phyloP scores from a whole-genome alignment of 441 rosid species.

The Geranium incanum region DNA sequence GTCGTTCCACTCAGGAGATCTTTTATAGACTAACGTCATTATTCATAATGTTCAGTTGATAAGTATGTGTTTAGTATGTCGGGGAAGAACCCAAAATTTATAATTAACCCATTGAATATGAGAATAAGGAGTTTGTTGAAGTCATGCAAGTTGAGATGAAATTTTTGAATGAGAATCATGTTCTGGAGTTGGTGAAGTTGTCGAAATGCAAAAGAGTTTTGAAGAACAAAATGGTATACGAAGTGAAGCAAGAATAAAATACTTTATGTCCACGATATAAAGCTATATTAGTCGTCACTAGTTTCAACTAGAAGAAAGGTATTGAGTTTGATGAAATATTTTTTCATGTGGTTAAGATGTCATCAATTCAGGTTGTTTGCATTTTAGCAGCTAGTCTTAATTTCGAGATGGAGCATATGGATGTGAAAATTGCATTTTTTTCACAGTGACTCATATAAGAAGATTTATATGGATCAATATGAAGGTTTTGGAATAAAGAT shows the following conservation, averaged over 20 bases:
- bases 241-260: not conserved
- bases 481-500: too few relatives aligned
- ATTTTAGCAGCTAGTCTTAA: too few relatives aligned
- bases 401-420: too few relatives aligned
- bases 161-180: not conserved
- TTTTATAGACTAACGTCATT: not conserved
- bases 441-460: too few relatives aligned
- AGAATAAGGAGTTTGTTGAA: not conserved
- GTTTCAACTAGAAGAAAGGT: not conserved
- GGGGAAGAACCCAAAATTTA: not conserved
- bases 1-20: too few relatives aligned
- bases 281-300: not conserved
- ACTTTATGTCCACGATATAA: not conserved
- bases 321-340: too few relatives aligned
- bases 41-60: not conserved
- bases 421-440: too few relatives aligned
- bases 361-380: too few relatives aligned
- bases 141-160: constrained; percentile 7
- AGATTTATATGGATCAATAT: too few relatives aligned
- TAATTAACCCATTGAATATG: not conserved
- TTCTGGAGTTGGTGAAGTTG: not conserved
- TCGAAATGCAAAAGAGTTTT: not conserved
- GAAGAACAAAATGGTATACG: not conserved
- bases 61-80: not conserved
- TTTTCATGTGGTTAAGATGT: too few relatives aligned